Evolutionary conservation across 2,329 filamentous ascomycete species (phyloP), one percentile per base, ranked within the genome.

Genomic region (Aspergillus uvarum): DNA sequence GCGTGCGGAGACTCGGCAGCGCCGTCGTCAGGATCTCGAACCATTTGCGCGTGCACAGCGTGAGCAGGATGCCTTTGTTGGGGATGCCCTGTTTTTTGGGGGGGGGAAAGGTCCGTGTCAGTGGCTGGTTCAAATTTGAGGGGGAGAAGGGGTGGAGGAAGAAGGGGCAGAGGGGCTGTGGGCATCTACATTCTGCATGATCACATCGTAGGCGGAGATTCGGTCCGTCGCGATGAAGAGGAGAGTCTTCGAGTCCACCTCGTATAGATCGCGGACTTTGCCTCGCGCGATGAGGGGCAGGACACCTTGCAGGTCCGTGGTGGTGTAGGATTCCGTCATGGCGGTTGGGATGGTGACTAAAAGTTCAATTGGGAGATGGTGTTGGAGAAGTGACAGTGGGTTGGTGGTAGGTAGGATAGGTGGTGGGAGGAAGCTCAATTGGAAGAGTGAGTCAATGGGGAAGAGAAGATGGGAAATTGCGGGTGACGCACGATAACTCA

Each of bases 161-260:
- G 10, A 35, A 14, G 14, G 12, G 32, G 12, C 12, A 12, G 32
- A 16, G 32, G 32, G 14, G 11, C 14, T 5, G 32, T 4, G 3
- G 10, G 14, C 12, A 12, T 5, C 12, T 71, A 88, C 87, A 78
- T 95, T 97, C 69, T 85, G 80, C 83, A 96, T 87, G 68, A 96
- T 87, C 68, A 96, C 92, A 83, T 98, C 94, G 81, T 94, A 98
- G 58, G 95, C 95, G 24, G 92, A 96, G 75, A 97, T 95, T 67
- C 95, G 89, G 79, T 97, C 93, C 14, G 91, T 90, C 24, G 91
- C 89, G 58, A 93, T 87, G 73, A 96, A 94, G 59, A 96, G 87
- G 4, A 96, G 85, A 2, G 86, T 89, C 59, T 84, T 78, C 47
- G 86, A 80, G 72, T 91, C 86, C 56, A 96, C 80, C 62, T 85